Evolutionary conservation across 805 yeast species (phyloP), one percentile per base, ranked within the genome.

Genomic region (Candida piceae): DNA sequence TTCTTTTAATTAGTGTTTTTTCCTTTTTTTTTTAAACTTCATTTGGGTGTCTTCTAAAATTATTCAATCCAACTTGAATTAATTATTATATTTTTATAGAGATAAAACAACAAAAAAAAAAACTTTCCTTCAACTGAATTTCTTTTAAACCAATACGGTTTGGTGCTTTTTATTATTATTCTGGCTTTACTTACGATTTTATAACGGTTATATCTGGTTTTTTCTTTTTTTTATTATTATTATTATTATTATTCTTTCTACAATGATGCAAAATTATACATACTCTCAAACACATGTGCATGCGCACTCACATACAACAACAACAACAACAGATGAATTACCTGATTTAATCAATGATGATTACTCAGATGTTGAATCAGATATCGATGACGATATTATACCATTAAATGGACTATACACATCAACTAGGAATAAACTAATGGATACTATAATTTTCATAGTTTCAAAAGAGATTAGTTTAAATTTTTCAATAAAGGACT

Each of bases 321-420:
- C 26, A 11, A 23, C 32, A 15, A 15, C 16, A 9, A 15, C 16
- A 9, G 30, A 31, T 29, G 28, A 27, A 10, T 23, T 40, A 26
- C 48, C 48, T 8, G 48, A 44, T 25, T 29, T 44, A 24, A 20
- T 38, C 15, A 20, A 34, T n/a, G 47, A 43, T 13, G 13, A 29
- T 11, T 31, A 26, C 2, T 25, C 34, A 8, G 39, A 31, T 4
- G 18, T 23, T 11, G 31, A 21, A 3, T 25, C 34, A 13, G 39
- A 31, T 4, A 7, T 21, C 20, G 39, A 36, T 20, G 22, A 20
- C n/a, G n/a, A n/a, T n/a, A n/a, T n/a, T n/a, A n/a, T n/a, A n/a
- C n/a, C n/a, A n/a, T n/a, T n/a, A n/a, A n/a, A n/a, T n/a, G n/a
- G n/a, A n/a, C n/a, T n/a, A n/a, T n/a, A n/a, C n/a, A n/a, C 35